Evolutionary conservation across 805 yeast genomes (phyloP).

Genomic region (Wickerhamomyces queroliae): DNA sequence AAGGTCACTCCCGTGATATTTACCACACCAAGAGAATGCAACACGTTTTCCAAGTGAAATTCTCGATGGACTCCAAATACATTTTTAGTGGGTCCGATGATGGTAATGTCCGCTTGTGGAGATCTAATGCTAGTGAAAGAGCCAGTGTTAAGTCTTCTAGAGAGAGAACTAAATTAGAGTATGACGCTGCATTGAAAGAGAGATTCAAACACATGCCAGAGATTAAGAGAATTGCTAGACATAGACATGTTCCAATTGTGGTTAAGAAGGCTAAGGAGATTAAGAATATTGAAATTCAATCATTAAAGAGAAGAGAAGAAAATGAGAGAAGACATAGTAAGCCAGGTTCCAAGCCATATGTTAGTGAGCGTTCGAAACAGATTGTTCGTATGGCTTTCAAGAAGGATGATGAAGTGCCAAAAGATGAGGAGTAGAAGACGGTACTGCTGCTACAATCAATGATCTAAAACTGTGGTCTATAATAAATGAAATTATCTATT

Average conservation of each 20-base stretch:
- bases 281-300: constrained; percentile 65
- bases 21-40: constrained; percentile 99
- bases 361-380: constrained; percentile 80
- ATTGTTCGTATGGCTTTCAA: constrained; percentile 75
- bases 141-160: constrained; percentile 74
- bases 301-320: constrained; percentile 74
- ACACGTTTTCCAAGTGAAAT: constrained; percentile 78
- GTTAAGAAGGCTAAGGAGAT: constrained; percentile 88
- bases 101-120: constrained; percentile 92
- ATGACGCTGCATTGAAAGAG: constrained; percentile 87
- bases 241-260: constrained; percentile 84
- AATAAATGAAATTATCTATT: no score
- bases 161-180: constrained; percentile 79
- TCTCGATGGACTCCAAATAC: constrained; percentile 84
- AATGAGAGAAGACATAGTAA: constrained; percentile 79
- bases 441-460: no score
- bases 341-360: constrained; percentile 49
- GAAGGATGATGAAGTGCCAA: constrained; percentile 37
- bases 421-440: no score
- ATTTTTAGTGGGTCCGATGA: constrained; percentile 92
- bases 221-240: constrained; percentile 81
- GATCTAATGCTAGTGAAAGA: constrained; percentile 81
- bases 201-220: constrained; percentile 96
- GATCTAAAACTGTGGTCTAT: no score
- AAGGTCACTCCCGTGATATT: constrained; percentile 92